Conservation (phyloP, 495 filamentous ascomycete genomes). For the Tirmania nivea region DNA sequence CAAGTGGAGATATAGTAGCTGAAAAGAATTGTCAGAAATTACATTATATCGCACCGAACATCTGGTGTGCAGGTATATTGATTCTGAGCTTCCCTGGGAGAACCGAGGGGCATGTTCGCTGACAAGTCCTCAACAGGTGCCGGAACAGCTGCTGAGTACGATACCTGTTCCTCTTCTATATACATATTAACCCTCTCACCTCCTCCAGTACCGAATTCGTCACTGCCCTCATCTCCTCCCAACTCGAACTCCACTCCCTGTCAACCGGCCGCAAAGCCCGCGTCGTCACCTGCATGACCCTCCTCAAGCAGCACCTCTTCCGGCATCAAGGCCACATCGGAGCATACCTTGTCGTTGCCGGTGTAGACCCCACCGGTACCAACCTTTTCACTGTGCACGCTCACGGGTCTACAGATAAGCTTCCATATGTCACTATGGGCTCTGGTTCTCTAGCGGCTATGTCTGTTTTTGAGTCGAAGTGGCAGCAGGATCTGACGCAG, state of each 20-base stretch:
- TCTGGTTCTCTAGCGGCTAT: constrained; percentile 90
- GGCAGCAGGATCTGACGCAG: constrained; percentile 58
- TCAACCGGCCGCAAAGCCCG: constrained; percentile 89
- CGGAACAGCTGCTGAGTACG: constrained; percentile 92
- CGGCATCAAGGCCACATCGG: constrained; percentile 94
- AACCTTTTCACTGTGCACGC: constrained; percentile 97
- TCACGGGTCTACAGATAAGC: constrained; percentile 94
- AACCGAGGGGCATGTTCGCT: constrained; percentile 1
- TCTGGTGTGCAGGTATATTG: constrained; percentile 67
- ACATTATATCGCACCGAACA: constrained; percentile 95
- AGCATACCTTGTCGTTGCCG: constrained; percentile 93
- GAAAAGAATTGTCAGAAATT: constrained; percentile 99
- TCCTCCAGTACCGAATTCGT: constrained; percentile 67
- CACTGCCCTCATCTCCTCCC: constrained; percentile 91
- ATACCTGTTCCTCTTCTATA: constrained; percentile 81
- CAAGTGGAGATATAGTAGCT: constrained; percentile 90
- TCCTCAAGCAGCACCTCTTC: constrained; percentile 99
- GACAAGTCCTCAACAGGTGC: constrained; percentile 24
- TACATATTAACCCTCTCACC: constrained; percentile 50
- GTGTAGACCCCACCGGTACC: constrained; percentile 89
- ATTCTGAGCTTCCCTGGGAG: constrained; percentile 17
- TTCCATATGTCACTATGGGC: constrained; percentile 98
- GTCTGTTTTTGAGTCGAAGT: constrained; percentile 92
- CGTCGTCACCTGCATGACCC: constrained; percentile 97
- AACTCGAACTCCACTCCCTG: constrained; percentile 87